Percentiles rank a stretch among this genome's conserved stretches.
These are phyloP conservation scores for Saturnispora sanitii DNA, from an alignment of 805 yeast genomes.

Conservation along the genomic window DNA sequence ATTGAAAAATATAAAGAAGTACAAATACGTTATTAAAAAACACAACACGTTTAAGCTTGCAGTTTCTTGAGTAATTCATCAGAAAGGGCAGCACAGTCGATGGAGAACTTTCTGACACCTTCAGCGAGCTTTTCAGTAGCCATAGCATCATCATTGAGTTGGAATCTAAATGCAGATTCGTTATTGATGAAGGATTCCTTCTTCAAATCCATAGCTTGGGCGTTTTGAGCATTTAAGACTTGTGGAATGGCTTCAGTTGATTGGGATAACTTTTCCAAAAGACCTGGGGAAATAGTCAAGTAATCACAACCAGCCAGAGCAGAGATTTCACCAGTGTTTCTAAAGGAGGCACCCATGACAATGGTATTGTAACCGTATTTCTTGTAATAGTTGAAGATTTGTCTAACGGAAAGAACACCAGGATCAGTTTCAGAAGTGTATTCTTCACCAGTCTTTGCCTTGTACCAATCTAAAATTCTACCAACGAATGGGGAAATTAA, in stretches of 20 bases:
- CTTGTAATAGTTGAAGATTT: slow-evolving; percentile 95
- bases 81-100: slow-evolving; percentile 77
- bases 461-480: slow-evolving; percentile 97
- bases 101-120: slow-evolving; percentile 96
- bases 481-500: slow-evolving; percentile 98
- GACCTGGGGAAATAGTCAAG: slow-evolving; percentile 88
- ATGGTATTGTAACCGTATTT: slow-evolving; percentile 92
- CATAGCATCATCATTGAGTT: slow-evolving; percentile 93
- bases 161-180: slow-evolving; percentile 85
- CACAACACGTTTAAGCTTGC: slow-evolving; percentile 9
- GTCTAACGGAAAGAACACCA: slow-evolving; percentile 86
- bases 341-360: slow-evolving; percentile 99
- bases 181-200: slow-evolving; percentile 77
- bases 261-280: slow-evolving; percentile 80
- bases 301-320: slow-evolving; percentile 96
- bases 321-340: slow-evolving; percentile 91
- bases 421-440: slow-evolving; percentile 82
- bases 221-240: slow-evolving; percentile 61
- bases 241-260: slow-evolving; percentile 73
- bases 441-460: slow-evolving; percentile 83
- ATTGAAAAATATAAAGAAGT: not conserved
- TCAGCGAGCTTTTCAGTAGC: slow-evolving; percentile 95
- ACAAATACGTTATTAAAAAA: not conserved
- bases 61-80: slow-evolving; percentile 48
- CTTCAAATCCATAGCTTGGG: slow-evolving; percentile 43